phyloP scores from a whole-genome alignment of 352 stramenopile genomes.

The Phytophthora tentaculata region DNA sequence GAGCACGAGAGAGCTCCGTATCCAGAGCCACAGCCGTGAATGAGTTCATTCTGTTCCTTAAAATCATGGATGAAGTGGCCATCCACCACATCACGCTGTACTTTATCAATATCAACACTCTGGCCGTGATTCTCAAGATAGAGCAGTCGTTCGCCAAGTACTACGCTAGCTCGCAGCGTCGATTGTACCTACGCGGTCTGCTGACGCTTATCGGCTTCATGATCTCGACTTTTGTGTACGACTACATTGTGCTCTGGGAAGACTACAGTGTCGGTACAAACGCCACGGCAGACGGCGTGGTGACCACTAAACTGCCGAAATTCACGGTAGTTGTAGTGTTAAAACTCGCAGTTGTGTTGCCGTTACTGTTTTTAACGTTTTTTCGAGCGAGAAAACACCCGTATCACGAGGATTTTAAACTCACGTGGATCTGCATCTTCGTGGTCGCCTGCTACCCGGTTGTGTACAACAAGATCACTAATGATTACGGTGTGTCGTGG shows the following conservation, averaged over 20 bases:
- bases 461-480: constrained; percentile 85
- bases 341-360: constrained; percentile 68
- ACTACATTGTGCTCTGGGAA: constrained; percentile 75
- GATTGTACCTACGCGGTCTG: constrained; percentile 67
- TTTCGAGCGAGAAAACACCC: constrained; percentile 67
- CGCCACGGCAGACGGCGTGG: constrained; percentile 12
- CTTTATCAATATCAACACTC: constrained; percentile 82
- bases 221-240: constrained; percentile 71
- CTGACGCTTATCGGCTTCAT: constrained; percentile 73
- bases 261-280: constrained; percentile 53
- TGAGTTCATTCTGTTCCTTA: constrained; percentile 81
- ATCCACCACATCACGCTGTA: constrained; percentile 84
- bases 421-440: constrained; percentile 74
- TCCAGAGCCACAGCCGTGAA: constrained; percentile 60
- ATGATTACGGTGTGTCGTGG: constrained; percentile 84
- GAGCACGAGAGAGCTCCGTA: constrained; percentile 58
- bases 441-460: constrained; percentile 72
- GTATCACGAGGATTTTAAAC: constrained; percentile 64
- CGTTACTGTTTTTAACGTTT: constrained; percentile 69
- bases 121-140: constrained; percentile 75
- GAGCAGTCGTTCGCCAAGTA: constrained; percentile 82
- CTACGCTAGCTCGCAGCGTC: constrained; percentile 74
- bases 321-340: constrained; percentile 74
- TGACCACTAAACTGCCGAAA: constrained; percentile 52
- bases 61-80: constrained; percentile 83